phyloP scores from a whole-genome alignment of 2,329 filamentous ascomycete species.

The Cercospora sp. region DNA sequence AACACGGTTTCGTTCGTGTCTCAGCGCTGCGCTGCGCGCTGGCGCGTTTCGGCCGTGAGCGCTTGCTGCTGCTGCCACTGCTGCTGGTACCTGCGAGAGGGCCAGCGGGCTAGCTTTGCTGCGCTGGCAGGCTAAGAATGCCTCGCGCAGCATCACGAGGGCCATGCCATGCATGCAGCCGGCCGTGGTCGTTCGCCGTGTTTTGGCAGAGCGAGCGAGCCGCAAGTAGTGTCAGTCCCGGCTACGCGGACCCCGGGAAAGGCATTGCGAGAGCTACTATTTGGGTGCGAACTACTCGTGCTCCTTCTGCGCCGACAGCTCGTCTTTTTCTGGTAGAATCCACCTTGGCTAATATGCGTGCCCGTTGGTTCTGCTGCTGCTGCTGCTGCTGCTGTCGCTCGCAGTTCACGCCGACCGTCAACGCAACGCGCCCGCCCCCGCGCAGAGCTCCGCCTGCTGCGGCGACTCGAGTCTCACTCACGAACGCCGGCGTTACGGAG shows the following conservation, averaged over 20 bases:
- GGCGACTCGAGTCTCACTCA: constrained; percentile 1
- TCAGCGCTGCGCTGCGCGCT: constrained; percentile 2
- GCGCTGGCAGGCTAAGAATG: constrained; percentile 7
- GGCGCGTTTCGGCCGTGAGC: neutral
- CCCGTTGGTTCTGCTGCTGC: neutral
- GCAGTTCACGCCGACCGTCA: neutral
- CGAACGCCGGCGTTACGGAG: constrained; percentile 1
- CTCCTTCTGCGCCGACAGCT: neutral
- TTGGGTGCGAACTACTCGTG: constrained; percentile 5
- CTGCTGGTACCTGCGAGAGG: neutral
- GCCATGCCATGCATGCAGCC: neutral
- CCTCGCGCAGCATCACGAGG: constrained; percentile 4
- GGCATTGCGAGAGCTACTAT: neutral
- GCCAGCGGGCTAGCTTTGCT: neutral
- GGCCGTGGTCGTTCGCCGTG: neutral
- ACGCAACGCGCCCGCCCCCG: neutral
- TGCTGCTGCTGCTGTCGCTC: neutral
- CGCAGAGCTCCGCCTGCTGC: neutral
- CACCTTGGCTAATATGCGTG: neutral
- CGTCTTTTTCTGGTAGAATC: neutral
- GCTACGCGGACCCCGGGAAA: constrained; percentile 6
- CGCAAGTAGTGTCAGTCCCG: constrained; percentile 1
- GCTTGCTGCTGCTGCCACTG: constrained; percentile 3
- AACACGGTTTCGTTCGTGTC: constrained; percentile 15
- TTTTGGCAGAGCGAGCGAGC: neutral